These are phyloP conservation scores for Cordia subcordata DNA, from an alignment of 257 asterid species.

Conservation along the genomic window DNA sequence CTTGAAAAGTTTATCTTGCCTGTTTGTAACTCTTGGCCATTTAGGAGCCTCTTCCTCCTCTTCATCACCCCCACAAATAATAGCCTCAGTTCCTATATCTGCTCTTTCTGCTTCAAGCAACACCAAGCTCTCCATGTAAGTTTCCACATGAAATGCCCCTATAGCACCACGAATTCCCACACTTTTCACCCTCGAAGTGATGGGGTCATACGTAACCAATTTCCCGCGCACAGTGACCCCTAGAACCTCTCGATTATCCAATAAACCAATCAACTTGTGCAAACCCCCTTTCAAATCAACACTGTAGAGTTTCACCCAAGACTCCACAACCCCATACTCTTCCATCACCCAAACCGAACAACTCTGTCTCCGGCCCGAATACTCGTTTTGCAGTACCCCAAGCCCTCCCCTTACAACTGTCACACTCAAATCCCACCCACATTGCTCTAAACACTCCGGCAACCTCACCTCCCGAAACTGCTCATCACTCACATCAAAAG, in stretches of 20 bases:
- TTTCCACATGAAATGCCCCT: slow-evolving; percentile 17
- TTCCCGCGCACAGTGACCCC: background rate
- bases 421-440: slow-evolving; percentile 12
- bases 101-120: slow-evolving; percentile 15
- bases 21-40: background rate
- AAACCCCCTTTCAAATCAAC: slow-evolving; percentile 8
- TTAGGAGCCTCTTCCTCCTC: background rate
- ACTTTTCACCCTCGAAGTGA: slow-evolving; percentile 3
- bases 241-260: slow-evolving; percentile 13
- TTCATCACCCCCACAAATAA: background rate
- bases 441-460: slow-evolving; percentile 9
- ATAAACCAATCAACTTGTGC: slow-evolving; percentile 15
- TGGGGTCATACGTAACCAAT: slow-evolving; percentile 14
- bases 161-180: slow-evolving; percentile 21
- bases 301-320: slow-evolving; percentile 22
- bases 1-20: background rate
- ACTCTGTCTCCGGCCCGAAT: slow-evolving; percentile 4
- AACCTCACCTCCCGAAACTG: slow-evolving; percentile 28
- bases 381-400: slow-evolving; percentile 16
- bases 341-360: slow-evolving; percentile 34
- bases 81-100: background rate
- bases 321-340: slow-evolving; percentile 19
- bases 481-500: slow-evolving; percentile 26
- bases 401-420: slow-evolving; percentile 6
- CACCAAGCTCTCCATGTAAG: slow-evolving; percentile 21